Base-by-base conservation (phyloP, 176 grass and related monocot species). In the Bromus sterilis region DNA sequence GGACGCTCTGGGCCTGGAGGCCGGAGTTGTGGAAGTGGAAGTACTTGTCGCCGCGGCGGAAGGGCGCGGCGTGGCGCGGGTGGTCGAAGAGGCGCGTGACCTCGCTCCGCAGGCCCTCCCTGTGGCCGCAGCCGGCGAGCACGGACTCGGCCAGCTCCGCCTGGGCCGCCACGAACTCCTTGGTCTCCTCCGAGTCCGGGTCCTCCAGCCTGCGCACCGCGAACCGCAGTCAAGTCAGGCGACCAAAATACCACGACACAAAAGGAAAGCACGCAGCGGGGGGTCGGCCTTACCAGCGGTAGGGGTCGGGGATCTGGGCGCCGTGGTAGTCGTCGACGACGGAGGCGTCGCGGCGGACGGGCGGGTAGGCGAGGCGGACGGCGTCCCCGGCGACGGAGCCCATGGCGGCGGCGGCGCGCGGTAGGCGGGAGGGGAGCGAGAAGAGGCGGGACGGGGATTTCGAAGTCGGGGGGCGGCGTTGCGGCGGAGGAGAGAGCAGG, bases 11-110 rank as follows among this genome's bases (percentile, higher is more conserved):
- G 15, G 89, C 87, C 82, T 97, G 95, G n/a, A 94, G 95, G 12
- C 95, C 95, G 25, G 95, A 83, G 83, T 97, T 97, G 80, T 92
- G 92, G 78, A 87, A 87, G 80, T 94, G 83, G 88, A 97, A 97
- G 75, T 94, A 94, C 64, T 97, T 97, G 68, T 62, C 40, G 53
- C 94, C 94, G 11, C 92, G 89, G 57, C 90, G 89, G 89, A 91
- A 94, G 3, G 94, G 95, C 10, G 89, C 91, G 40, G 43, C 85
- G 21, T 97, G 83, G 26, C 94, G 94, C 8, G 92, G 94, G 69
- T 97, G 87, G 67, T 97, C 94, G 40, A 94, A 97, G 35, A 90
- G 74, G 48, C 43, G 48, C 23, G 87, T 97, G 49, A 94, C 82
- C 84, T 92, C 86, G 23, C 65, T 46, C 25, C 83, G 88, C 11